Percentiles rank a stretch among this genome's conserved stretches.
Evolutionary conservation across 2,329 filamentous ascomycete genomes (phyloP).

Genomic region (Thielaviopsis ethacetica): DNA sequence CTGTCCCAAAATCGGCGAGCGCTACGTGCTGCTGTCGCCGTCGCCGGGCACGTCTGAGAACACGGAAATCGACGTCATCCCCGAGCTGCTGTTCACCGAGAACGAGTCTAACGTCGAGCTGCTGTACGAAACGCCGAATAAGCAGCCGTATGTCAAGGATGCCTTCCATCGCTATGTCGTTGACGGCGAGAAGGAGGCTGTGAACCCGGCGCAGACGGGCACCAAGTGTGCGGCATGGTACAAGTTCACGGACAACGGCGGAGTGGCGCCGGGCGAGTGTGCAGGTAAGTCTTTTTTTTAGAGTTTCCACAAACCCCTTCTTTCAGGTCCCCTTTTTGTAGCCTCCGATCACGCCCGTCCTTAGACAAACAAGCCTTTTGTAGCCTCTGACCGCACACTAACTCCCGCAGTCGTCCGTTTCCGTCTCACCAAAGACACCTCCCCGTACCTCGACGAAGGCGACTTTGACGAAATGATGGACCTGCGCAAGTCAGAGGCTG

Average conservation of each 20-base stretch:
- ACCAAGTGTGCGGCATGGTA: slow-evolving; percentile 91
- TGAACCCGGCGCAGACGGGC: slow-evolving; percentile 65
- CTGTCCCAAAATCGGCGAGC: slow-evolving; percentile 59
- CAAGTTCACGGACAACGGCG: slow-evolving; percentile 75
- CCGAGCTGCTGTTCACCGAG: slow-evolving; percentile 78
- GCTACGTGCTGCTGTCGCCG: slow-evolving; percentile 72
- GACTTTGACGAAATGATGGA: slow-evolving; percentile 84
- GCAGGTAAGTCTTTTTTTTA: slow-evolving; percentile 46
- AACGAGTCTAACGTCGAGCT: slow-evolving; percentile 80
- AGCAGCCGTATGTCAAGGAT: slow-evolving; percentile 78
- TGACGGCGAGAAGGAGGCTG: slow-evolving; percentile 57
- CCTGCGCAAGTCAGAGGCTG: slow-evolving; percentile 70
- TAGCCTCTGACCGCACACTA: too few relatives aligned
- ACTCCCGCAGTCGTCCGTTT: slow-evolving; percentile 63
- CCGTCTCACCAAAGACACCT: slow-evolving; percentile 59
- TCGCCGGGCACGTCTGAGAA: slow-evolving; percentile 60
- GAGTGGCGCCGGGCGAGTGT: slow-evolving; percentile 78
- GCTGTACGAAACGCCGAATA: slow-evolving; percentile 65
- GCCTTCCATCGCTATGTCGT: slow-evolving; percentile 85
- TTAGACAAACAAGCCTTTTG: too few relatives aligned
- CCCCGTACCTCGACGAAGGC: slow-evolving; percentile 78
- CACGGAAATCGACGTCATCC: slow-evolving; percentile 55
- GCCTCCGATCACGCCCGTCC: too few relatives aligned
- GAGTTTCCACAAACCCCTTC: background rate
- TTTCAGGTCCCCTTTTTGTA: too few relatives aligned